phyloP scores from a whole-genome alignment of 2,329 filamentous ascomycete genomes.

The Aspergillus fructus region DNA sequence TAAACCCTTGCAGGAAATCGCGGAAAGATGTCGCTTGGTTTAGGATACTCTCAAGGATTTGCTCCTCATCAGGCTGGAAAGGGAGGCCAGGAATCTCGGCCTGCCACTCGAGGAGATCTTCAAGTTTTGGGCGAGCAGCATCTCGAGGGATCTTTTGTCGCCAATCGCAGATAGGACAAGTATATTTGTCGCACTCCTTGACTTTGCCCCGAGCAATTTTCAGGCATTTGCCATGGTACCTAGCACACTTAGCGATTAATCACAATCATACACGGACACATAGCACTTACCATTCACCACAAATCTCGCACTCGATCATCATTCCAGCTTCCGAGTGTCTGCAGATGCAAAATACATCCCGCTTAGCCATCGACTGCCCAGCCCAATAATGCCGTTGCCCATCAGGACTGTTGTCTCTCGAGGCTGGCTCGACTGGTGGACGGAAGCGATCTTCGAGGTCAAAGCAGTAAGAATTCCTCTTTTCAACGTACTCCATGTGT shows the following conservation, averaged over 20 bases:
- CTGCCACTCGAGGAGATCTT: constrained; percentile 80
- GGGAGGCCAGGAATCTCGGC: constrained; percentile 78
- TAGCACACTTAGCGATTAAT: constrained; percentile 40
- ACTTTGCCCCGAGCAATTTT: constrained; percentile 98
- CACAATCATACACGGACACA: neutral
- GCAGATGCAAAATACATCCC: constrained; percentile 97
- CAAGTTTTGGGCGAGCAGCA: constrained; percentile 89
- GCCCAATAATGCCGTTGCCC: constrained; percentile 31
- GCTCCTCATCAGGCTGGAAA: constrained; percentile 95
- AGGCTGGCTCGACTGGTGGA: constrained; percentile 86
- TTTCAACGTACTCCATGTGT: constrained; percentile 90
- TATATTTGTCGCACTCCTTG: constrained; percentile 98
- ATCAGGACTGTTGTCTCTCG: constrained; percentile 72
- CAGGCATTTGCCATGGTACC: constrained; percentile 96
- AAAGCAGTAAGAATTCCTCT: constrained; percentile 88
- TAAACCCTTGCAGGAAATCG: constrained; percentile 75
- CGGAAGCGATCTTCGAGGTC: constrained; percentile 86
- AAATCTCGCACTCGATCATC: constrained; percentile 99
- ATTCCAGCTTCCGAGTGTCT: constrained; percentile 89
- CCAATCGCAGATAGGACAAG: constrained; percentile 97
- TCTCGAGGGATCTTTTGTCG: constrained; percentile 95
- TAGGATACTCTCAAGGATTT: constrained; percentile 80
- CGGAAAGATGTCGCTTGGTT: constrained; percentile 81
- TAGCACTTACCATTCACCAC: constrained; percentile 82
- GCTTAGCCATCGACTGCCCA: constrained; percentile 53